Percentiles rank a stretch among this genome's conserved stretches.
phyloP scores from a whole-genome alignment of 2,329 filamentous ascomycete species.

The Domatiomyces catenatus region DNA sequence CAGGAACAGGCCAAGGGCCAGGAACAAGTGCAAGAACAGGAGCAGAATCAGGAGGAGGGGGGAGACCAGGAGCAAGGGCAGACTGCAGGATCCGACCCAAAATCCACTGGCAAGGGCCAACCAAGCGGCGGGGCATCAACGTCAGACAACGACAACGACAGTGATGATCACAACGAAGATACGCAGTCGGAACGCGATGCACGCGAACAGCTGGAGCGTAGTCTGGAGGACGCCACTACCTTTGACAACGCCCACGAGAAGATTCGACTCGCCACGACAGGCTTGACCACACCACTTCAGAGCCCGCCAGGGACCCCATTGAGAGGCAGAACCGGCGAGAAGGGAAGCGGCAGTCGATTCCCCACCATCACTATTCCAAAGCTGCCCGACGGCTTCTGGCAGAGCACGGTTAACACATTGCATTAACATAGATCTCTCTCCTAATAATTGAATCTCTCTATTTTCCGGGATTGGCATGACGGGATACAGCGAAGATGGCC shows the following conservation, averaged over 20 bases:
- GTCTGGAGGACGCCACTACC: slow-evolving; percentile 13
- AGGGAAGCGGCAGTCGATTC: slow-evolving; percentile 9
- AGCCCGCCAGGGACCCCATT: slow-evolving; percentile 1
- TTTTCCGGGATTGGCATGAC: background rate
- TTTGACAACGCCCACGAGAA: slow-evolving; percentile 16
- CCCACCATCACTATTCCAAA: slow-evolving; percentile 16
- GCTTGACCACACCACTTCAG: slow-evolving; percentile 9
- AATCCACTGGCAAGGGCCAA: background rate
- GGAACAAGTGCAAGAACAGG: background rate
- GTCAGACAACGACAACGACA: background rate
- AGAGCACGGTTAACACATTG: slow-evolving; percentile 13
- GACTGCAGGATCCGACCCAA: background rate
- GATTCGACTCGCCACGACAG: slow-evolving; percentile 2
- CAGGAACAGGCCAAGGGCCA: background rate
- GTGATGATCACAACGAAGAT: slow-evolving; percentile 4
- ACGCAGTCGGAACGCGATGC: slow-evolving; percentile 5
- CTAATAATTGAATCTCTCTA: background rate
- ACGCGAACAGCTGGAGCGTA: slow-evolving; percentile 10
- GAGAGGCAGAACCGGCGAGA: slow-evolving; percentile 4
- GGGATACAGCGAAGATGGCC: background rate
- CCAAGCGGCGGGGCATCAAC: background rate
- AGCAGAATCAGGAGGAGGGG: background rate
- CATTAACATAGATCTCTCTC: slow-evolving; percentile 3
- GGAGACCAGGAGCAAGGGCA: background rate
- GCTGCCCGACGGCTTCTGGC: slow-evolving; percentile 15